A percentile compares a stretch with the other conserved stretches of the same genome.
Evolutionary conservation across 164 flowering plant genomes (phyloP).

Genomic region (Macadamia tetraphylla): DNA sequence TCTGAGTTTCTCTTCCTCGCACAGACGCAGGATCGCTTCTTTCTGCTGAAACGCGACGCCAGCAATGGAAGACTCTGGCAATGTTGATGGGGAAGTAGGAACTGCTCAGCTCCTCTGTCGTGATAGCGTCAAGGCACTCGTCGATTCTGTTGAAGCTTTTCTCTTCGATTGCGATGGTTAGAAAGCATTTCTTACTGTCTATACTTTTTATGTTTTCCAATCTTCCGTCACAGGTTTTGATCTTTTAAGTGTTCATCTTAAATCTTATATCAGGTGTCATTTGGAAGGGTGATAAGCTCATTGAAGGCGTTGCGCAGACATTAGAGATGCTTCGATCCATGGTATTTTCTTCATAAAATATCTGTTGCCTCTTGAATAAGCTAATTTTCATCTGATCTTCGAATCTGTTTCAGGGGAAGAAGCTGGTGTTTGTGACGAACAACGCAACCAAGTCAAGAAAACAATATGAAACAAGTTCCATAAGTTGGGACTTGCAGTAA

Average conservation of each 20-base stretch:
- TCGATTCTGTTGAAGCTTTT: constrained; percentile 74
- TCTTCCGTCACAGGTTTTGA: no score
- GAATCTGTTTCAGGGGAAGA: constrained; percentile 58
- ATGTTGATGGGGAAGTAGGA: background rate
- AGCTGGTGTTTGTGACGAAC: constrained; percentile 82
- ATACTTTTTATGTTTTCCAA: background rate
- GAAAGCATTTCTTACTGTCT: background rate
- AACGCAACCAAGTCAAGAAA: constrained; percentile 78
- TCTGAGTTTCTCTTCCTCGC: no score
- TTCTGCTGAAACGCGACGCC: no score
- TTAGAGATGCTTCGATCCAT: constrained; percentile 65
- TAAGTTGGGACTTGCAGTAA: constrained; percentile 63
- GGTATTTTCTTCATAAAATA: constrained; percentile 18
- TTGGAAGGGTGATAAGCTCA: constrained; percentile 88
- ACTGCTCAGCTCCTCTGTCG: constrained; percentile 34
- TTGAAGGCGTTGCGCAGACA: constrained; percentile 72
- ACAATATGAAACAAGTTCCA: constrained; percentile 64
- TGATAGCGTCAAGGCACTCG: constrained; percentile 32
- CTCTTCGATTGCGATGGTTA: constrained; percentile 98
- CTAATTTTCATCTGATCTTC: no score
- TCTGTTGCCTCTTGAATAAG: no score
- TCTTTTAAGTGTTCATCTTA: background rate
- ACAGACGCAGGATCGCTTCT: no score
- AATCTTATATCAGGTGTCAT: constrained; percentile 55
- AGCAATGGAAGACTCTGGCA: no score